Conservation (phyloP, 176 grass and related monocot genomes). For the Eragrostis curvula region DNA sequence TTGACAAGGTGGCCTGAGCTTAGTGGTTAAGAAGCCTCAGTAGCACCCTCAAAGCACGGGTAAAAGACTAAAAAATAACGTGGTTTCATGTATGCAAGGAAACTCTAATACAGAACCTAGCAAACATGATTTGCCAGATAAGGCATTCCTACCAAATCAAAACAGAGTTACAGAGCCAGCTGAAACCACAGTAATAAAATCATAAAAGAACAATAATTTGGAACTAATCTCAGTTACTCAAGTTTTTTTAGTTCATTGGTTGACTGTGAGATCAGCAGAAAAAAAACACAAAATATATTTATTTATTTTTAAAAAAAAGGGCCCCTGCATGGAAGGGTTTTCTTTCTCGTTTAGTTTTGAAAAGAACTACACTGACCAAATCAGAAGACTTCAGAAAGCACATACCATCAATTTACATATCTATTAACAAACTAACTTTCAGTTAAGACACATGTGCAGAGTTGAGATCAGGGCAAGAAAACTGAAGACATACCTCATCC, state of each 20-base stretch:
- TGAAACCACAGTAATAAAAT: background rate
- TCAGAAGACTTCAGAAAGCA: background rate
- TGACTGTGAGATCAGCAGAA: slow-evolving; percentile 7
- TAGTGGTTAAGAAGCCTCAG: too few relatives aligned
- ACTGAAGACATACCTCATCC: slow-evolving; percentile 80
- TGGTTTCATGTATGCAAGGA: background rate
- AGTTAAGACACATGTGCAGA: background rate
- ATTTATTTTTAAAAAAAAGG: too few relatives aligned
- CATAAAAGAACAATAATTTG: background rate
- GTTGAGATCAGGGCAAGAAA: slow-evolving; percentile 1
- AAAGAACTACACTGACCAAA: background rate
- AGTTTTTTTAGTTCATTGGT: background rate
- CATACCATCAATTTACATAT: background rate
- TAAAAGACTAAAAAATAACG: background rate
- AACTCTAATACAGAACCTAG: background rate
- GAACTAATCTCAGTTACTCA: background rate
- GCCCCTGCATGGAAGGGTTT: background rate
- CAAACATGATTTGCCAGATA: background rate
- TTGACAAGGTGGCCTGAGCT: background rate
- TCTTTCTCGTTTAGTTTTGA: background rate
- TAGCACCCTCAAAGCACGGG: too few relatives aligned
- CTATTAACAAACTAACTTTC: slow-evolving; percentile 13
- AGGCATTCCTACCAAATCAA: background rate
- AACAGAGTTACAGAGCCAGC: background rate
- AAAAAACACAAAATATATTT: too few relatives aligned